Conservation (phyloP, 257 asterid genomes). For the Lycium ferocissimum region DNA sequence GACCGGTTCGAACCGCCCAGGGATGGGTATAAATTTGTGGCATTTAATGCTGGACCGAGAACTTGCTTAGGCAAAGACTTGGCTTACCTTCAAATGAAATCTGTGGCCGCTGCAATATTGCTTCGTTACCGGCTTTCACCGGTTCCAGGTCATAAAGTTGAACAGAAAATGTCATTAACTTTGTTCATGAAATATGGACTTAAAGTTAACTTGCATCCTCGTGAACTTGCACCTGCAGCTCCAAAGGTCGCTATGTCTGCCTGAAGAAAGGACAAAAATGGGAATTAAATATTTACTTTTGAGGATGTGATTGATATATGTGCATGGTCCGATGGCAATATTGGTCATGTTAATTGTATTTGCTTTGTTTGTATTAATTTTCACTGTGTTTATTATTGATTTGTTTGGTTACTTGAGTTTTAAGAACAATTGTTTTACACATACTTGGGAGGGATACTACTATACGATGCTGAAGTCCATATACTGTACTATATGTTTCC, state of each 20-base stretch:
- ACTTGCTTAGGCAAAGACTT: slow-evolving; percentile 86
- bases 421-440: not conserved
- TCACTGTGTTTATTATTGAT: slow-evolving; percentile 10
- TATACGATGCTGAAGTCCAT: not conserved
- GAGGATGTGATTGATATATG: slow-evolving; percentile 6
- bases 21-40: slow-evolving; percentile 71
- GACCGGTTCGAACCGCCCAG: slow-evolving; percentile 74
- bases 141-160: slow-evolving; percentile 80
- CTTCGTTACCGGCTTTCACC: slow-evolving; percentile 67
- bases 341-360: slow-evolving; percentile 26
- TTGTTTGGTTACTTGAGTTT: slow-evolving; percentile 22
- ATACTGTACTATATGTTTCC: not conserved
- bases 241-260: slow-evolving; percentile 48
- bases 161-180: slow-evolving; percentile 89
- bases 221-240: slow-evolving; percentile 44
- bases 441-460: not conserved
- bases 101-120: slow-evolving; percentile 81
- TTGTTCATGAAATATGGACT: slow-evolving; percentile 79
- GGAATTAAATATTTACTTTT: not conserved
- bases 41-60: slow-evolving; percentile 83
- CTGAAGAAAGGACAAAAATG: slow-evolving; percentile 21
- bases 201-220: slow-evolving; percentile 58
- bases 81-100: slow-evolving; percentile 91
- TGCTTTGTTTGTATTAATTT: slow-evolving; percentile 22
- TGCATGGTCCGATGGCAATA: not conserved